phyloP scores from a whole-genome alignment of 23 red algal species.

The Gracilariopsis chorda region DNA sequence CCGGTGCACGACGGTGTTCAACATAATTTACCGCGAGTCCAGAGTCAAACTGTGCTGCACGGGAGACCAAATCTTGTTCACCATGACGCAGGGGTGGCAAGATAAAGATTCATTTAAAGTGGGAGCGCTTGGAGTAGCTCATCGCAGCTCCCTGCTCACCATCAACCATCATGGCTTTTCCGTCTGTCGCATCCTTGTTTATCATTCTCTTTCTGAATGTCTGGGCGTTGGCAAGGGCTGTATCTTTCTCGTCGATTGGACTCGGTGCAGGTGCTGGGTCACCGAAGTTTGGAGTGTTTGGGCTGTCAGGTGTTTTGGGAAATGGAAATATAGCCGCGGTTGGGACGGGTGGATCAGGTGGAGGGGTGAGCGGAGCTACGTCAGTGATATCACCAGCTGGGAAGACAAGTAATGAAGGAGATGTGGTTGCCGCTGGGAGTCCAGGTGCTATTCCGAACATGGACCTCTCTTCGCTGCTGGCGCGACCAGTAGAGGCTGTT shows the following conservation, averaged over 20 bases:
- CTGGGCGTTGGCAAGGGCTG: background rate
- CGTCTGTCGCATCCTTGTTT: background rate
- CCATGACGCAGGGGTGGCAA: background rate
- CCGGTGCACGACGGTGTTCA: background rate
- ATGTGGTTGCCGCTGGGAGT: background rate
- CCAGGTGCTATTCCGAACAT: background rate
- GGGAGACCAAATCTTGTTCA: constrained; percentile 7
- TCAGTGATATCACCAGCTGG: background rate
- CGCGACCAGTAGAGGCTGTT: background rate
- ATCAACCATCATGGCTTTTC: too few species aligned
- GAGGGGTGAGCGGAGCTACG: background rate
- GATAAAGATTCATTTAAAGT: background rate
- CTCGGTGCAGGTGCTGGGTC: constrained; percentile 5
- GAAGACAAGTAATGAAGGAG: background rate
- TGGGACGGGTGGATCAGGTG: background rate
- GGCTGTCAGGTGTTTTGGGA: background rate
- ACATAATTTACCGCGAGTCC: background rate
- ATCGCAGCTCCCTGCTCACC: background rate
- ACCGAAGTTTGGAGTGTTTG: background rate
- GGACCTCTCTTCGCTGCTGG: background rate
- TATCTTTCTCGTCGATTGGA: constrained; percentile 9
- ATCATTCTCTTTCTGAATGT: background rate
- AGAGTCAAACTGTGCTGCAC: background rate
- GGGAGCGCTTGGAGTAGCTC: background rate
- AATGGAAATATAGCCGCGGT: background rate